Evolutionary conservation across 768 basidiomycete genomes (phyloP), one percentile per base, ranked within the genome.

Genomic region (Kwoniella shandongensis): DNA sequence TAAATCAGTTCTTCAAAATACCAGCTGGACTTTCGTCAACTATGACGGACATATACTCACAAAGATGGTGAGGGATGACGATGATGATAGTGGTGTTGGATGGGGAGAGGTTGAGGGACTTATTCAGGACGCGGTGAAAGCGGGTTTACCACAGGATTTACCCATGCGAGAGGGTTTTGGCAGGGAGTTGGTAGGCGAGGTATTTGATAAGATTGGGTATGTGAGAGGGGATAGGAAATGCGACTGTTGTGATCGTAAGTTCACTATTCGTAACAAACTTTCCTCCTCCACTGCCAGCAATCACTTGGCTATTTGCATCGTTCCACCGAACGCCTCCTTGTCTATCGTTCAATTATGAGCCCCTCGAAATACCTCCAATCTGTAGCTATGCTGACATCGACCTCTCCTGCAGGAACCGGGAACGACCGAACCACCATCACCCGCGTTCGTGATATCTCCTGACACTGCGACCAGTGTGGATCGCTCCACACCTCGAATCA

Each of bases 151-250:
- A 23, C 51, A 52, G 46, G 65, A 67, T 48, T 36, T 67, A 23
- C 62, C 65, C 1, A 45, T 54, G 15, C 44, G 65, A 35, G 59
- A 67, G 26, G 65, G 65, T 5, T 66, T 66, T 49, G 57, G 45
- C 13, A 32, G 13, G 25, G 49, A 38, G 5, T n/a, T 60, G 29
- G 58, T 60, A 18, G 44, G 40, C 15, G 54, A 57, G 2, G 57
- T 64, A 15, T 48, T 60, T 22, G 49, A 55, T 6, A 32, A 30
- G 38, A 51, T 57, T 20, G 22, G 8, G 12, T 57, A 57, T 51
- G 40, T 7, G 42, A 10, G 26, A 15, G 42, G 50, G 10, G 42
- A 42, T 32, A 32, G 32, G 36, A 25, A 45, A 23, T 58, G 49
- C n/a, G 29, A 22, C 8, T 25, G 13, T 18, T 57, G 47, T 44